Conservation (phyloP, 139 green algal species). For the Nannochloris sp. region DNA sequence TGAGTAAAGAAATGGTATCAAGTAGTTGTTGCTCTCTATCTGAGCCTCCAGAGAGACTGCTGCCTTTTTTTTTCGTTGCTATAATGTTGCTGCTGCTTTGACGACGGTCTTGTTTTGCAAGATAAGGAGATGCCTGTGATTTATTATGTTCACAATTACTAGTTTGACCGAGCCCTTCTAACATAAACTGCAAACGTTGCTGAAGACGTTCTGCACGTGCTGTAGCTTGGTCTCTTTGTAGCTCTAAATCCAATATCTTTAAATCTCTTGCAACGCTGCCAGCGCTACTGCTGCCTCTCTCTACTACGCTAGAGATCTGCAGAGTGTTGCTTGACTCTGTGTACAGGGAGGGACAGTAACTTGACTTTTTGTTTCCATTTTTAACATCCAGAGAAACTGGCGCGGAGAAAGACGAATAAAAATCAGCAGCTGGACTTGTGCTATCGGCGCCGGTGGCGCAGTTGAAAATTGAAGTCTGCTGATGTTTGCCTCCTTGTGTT, state of each 20-base stretch:
- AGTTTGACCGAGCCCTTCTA: neutral
- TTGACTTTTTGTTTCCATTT: too few species aligned
- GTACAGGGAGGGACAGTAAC: too few species aligned
- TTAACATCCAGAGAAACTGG: too few species aligned
- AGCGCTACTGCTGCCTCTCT: neutral
- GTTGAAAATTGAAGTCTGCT: neutral
- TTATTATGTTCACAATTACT: too few species aligned
- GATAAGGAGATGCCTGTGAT: too few species aligned
- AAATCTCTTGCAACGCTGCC: conserved; percentile 18
- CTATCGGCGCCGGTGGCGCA: neutral
- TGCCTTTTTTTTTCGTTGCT: neutral
- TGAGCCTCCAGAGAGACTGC: too few species aligned
- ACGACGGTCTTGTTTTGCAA: too few species aligned
- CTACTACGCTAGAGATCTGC: neutral
- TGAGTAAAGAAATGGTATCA: conserved; percentile 54
- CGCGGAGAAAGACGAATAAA: neutral
- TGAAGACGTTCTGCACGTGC: conserved; percentile 16
- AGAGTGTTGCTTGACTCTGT: too few species aligned
- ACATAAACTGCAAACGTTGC: conserved; percentile 14
- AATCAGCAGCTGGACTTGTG: neutral
- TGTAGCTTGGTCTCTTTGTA: conserved; percentile 29
- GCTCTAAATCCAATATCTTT: conserved; percentile 18
- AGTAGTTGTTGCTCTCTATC: conserved; percentile 56
- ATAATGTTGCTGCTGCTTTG: neutral
- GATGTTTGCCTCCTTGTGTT: neutral